Conservation (phyloP, 495 filamentous ascomycete genomes). For the Achaetomiella virescens region DNA sequence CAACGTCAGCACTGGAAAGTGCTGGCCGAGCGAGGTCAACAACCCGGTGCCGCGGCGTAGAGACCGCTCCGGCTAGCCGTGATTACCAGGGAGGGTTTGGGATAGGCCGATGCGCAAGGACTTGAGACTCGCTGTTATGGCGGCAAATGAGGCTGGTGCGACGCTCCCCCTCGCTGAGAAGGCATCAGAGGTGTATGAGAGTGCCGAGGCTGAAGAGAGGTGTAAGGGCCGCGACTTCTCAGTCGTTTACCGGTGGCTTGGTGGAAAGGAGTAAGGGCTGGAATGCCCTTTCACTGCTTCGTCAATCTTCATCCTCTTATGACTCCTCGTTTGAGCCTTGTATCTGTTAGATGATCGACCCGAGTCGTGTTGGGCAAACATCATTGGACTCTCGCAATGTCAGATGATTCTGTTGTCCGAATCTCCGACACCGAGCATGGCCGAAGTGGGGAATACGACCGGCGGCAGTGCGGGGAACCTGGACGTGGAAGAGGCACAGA, state of each 20-base stretch:
- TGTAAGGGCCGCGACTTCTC: conserved; percentile 77
- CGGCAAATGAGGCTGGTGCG: conserved; percentile 62
- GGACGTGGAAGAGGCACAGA: neutral
- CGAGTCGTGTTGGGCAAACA: too few relatives aligned
- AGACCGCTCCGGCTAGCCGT: conserved; percentile 61
- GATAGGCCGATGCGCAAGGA: conserved; percentile 77
- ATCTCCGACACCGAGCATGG: too few relatives aligned
- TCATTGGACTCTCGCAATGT: too few relatives aligned
- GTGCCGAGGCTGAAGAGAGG: conserved; percentile 49
- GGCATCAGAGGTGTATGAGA: conserved; percentile 63
- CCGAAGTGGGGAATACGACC: neutral
- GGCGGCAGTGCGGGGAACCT: neutral
- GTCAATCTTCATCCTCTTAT: too few relatives aligned
- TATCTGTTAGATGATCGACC: too few relatives aligned
- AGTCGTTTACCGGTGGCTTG: conserved; percentile 73
- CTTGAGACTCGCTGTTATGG: conserved; percentile 63
- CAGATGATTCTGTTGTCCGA: too few relatives aligned
- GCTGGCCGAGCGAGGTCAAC: conserved; percentile 89
- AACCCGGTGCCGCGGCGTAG: conserved; percentile 82
- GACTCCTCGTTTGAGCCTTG: too few relatives aligned
- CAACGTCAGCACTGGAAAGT: conserved; percentile 78
- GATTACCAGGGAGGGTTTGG: conserved; percentile 82
- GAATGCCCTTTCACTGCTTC: neutral
- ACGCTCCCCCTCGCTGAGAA: conserved; percentile 58
- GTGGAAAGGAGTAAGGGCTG: conserved; percentile 37